Conservation (phyloP, 768 basidiomycete genomes). For the Pleurotus tuber-regium region DNA sequence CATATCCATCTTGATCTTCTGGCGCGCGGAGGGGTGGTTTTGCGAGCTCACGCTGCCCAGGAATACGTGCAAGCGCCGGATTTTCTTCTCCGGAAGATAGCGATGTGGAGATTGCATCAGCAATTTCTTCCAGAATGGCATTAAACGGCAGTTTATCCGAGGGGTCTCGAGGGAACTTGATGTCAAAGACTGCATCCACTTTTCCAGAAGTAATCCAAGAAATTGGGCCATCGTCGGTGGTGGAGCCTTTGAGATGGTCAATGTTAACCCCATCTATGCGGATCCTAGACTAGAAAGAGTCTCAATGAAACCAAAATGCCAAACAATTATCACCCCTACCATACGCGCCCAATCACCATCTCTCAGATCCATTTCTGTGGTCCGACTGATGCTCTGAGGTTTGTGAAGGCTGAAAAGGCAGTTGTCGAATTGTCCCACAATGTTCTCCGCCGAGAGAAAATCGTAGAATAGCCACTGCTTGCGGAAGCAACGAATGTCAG, state of each 20-base stretch:
- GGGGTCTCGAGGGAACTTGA: conserved; percentile 89
- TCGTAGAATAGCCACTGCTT: conserved; percentile 98
- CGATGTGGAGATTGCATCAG: conserved; percentile 79
- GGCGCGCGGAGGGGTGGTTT: conserved; percentile 85
- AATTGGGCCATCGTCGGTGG: conserved; percentile 75
- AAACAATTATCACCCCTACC: conserved; percentile 49
- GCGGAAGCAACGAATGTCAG: conserved; percentile 77
- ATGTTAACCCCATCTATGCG: conserved; percentile 96
- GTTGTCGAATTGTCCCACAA: conserved; percentile 97
- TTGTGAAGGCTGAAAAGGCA: conserved; percentile 95
- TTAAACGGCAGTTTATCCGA: conserved; percentile 68
- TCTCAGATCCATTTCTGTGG: conserved; percentile 80
- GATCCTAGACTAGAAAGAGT: conserved; percentile 71
- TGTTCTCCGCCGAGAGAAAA: conserved; percentile 88
- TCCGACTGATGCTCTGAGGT: conserved; percentile 93
- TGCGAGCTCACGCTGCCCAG: conserved; percentile 83
- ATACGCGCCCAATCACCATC: conserved; percentile 86
- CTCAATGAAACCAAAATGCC: background rate
- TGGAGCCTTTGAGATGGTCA: conserved; percentile 88
- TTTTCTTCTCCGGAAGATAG: conserved; percentile 35
- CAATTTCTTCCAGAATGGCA: conserved; percentile 84
- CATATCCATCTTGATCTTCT: conserved; percentile 33
- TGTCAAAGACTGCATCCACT: conserved; percentile 94
- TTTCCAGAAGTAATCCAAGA: conserved; percentile 99
- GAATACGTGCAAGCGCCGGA: conserved; percentile 54